Evolutionary conservation across 495 filamentous ascomycete genomes (phyloP).

Genomic region (Xylaria scruposa): DNA sequence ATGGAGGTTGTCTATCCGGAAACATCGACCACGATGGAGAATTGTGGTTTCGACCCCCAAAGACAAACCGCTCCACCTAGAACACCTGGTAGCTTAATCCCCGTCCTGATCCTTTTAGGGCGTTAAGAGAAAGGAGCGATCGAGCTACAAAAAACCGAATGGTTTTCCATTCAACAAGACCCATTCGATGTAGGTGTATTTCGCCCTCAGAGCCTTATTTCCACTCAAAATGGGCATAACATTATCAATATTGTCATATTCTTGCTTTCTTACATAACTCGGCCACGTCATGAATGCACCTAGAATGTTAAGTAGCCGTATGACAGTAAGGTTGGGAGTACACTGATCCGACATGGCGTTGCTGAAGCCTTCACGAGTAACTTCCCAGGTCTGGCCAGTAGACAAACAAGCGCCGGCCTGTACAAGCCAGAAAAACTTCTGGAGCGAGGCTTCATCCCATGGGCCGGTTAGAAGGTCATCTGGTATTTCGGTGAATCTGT

Average conservation of each 20-base stretch:
- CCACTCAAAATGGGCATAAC: too few relatives aligned
- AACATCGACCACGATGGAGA: neutral
- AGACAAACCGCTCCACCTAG: neutral
- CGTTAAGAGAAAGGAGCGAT: too few relatives aligned
- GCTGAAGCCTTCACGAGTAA: conserved; percentile 31
- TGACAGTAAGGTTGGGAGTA: conserved; percentile 19
- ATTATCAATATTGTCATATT: neutral
- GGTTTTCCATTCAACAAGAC: conserved; percentile 1
- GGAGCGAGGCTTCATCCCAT: conserved; percentile 33
- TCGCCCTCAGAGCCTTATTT: neutral
- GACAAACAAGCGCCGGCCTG: conserved; percentile 38
- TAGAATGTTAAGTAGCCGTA: conserved; percentile 19
- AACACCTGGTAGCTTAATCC: neutral
- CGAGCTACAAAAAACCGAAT: too few relatives aligned
- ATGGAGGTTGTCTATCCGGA: neutral
- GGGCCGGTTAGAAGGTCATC: conserved; percentile 41
- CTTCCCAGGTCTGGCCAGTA: conserved; percentile 44
- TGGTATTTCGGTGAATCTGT: conserved; percentile 42
- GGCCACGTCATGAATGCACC: conserved; percentile 23
- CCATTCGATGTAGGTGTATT: neutral
- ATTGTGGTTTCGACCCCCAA: neutral
- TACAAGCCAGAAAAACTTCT: conserved; percentile 48
- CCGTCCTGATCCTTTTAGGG: too few relatives aligned
- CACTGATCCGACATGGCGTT: conserved; percentile 13
- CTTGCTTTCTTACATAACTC: neutral